Evolutionary conservation across 768 basidiomycete genomes (phyloP).

Genomic region (Leccinum ochraceum): DNA sequence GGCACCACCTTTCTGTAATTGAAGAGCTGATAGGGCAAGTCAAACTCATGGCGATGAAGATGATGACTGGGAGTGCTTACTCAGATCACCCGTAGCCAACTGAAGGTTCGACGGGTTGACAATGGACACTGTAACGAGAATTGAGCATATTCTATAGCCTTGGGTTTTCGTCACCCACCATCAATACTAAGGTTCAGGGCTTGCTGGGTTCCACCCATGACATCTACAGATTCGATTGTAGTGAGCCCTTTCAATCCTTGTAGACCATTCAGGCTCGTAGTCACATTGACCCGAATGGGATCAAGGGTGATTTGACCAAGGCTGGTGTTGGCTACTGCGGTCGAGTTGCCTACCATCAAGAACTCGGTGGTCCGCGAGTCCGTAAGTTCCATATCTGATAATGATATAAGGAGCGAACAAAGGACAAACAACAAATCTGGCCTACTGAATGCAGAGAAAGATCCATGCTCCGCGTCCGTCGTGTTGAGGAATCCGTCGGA

Average conservation of each 20-base stretch:
- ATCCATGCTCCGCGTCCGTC: constrained; percentile 46
- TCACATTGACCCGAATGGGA: constrained; percentile 71
- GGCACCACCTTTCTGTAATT: constrained; percentile 52
- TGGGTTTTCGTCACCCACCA: constrained; percentile 37
- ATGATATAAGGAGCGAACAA: not conserved
- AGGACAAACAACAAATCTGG: constrained; percentile 1
- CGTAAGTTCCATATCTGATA: constrained; percentile 58
- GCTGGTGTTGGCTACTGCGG: constrained; percentile 58
- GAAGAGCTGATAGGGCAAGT: constrained; percentile 44
- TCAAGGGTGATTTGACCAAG: constrained; percentile 69
- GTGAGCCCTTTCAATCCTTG: constrained; percentile 59
- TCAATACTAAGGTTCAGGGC: constrained; percentile 60
- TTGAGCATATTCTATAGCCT: not conserved
- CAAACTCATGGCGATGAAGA: not conserved
- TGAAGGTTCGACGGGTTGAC: constrained; percentile 69
- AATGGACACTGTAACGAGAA: constrained; percentile 49
- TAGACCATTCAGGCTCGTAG: constrained; percentile 59
- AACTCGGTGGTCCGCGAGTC: constrained; percentile 49
- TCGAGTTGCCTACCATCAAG: constrained; percentile 57
- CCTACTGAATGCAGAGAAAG: constrained; percentile 64
- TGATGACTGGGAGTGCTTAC: constrained; percentile 38
- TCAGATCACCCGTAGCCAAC: constrained; percentile 60
- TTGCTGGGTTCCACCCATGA: constrained; percentile 59
- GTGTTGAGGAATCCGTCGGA: constrained; percentile 51
- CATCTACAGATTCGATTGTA: constrained; percentile 60